Conservation (phyloP, 2,329 filamentous ascomycete species). For the Cytospora chrysosperma region DNA sequence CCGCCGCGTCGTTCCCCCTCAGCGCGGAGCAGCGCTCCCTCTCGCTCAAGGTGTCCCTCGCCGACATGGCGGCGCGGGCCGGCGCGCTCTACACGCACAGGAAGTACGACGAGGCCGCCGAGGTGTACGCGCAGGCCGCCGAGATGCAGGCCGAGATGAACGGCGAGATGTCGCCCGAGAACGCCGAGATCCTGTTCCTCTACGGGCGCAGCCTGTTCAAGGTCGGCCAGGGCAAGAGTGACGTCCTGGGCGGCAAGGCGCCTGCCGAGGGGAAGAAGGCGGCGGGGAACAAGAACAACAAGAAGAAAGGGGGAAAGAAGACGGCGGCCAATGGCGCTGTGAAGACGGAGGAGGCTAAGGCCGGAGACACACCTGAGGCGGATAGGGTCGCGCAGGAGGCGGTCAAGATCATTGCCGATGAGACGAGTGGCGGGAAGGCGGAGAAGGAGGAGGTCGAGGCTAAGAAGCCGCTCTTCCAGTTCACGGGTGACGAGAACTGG, state of each 20-base stretch:
- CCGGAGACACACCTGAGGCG: constrained; percentile 32
- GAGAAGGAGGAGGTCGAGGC: constrained; percentile 41
- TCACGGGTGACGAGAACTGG: constrained; percentile 92
- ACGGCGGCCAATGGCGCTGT: constrained; percentile 39
- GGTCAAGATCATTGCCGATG: constrained; percentile 44
- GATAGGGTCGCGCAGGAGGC: constrained; percentile 48
- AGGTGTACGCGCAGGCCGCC: constrained; percentile 84
- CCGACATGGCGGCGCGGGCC: constrained; percentile 77
- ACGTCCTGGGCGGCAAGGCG: constrained; percentile 85
- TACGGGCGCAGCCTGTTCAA: constrained; percentile 94
- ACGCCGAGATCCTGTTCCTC: constrained; percentile 89
- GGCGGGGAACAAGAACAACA: constrained; percentile 52
- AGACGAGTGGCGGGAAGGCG: constrained; percentile 40
- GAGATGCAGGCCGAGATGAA: constrained; percentile 89
- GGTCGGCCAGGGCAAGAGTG: constrained; percentile 89
- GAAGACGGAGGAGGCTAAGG: constrained; percentile 30
- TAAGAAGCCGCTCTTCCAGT: constrained; percentile 84
- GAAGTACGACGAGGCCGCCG: constrained; percentile 81
- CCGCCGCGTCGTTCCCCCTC: constrained; percentile 30
- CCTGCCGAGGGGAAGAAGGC: constrained; percentile 55
- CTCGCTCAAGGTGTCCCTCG: constrained; percentile 61
- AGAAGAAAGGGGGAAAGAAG: constrained; percentile 51
- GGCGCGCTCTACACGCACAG: constrained; percentile 85
- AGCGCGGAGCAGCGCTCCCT: constrained; percentile 34
- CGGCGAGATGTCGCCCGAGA: constrained; percentile 85